phyloP scores from a whole-genome alignment of 768 basidiomycete genomes.

The Trametes cubensis region DNA sequence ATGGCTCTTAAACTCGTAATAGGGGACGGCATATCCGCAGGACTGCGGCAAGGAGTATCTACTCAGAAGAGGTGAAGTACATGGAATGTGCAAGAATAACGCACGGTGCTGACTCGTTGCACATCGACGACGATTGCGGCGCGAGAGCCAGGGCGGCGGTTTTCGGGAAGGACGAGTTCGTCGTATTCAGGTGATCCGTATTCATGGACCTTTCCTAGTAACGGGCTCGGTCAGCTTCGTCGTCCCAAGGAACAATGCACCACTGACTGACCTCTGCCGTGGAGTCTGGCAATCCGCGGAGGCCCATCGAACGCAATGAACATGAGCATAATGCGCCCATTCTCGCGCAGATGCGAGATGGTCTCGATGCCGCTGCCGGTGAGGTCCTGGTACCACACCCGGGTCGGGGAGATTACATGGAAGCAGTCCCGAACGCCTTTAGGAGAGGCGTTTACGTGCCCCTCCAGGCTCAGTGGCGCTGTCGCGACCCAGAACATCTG shows the following conservation, averaged over 20 bases:
- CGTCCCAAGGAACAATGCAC: not conserved
- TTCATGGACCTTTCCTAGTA: constrained; percentile 61
- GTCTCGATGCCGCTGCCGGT: constrained; percentile 71
- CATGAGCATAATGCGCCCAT: constrained; percentile 61
- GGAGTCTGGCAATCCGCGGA: constrained; percentile 62
- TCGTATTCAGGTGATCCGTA: constrained; percentile 66
- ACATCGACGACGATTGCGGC: constrained; percentile 64
- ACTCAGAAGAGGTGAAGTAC: not conserved
- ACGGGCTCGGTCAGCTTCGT: not conserved
- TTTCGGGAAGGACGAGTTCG: constrained; percentile 46
- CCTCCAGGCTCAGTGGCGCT: constrained; percentile 57
- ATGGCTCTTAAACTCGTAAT: constrained; percentile 57
- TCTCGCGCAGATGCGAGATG: constrained; percentile 63
- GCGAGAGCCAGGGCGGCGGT: constrained; percentile 60
- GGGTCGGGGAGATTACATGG: constrained; percentile 56
- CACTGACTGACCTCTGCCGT: constrained; percentile 51
- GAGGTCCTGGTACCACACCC: constrained; percentile 76
- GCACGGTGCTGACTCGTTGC: constrained; percentile 55
- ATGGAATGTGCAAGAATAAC: constrained; percentile 21
- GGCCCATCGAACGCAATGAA: constrained; percentile 65
- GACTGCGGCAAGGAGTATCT: constrained; percentile 47
- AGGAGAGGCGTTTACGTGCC: constrained; percentile 69
- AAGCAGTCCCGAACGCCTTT: constrained; percentile 65
- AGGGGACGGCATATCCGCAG: constrained; percentile 67
- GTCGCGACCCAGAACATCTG: constrained; percentile 75